Conservation (phyloP, 129 eudicot species). For the Scalesia atractyloides region DNA sequence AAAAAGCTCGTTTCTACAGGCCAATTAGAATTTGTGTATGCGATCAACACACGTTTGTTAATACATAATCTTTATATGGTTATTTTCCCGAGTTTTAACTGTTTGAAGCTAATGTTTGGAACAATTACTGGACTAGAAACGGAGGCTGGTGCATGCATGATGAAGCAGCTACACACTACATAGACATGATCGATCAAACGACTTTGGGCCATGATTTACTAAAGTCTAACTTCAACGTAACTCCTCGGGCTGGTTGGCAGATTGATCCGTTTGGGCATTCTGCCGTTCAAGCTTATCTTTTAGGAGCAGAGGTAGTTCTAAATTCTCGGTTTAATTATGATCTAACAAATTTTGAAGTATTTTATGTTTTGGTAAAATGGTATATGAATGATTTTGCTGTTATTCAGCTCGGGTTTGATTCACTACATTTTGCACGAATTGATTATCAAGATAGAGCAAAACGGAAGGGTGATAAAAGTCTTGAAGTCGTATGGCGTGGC, state of each 20-base stretch:
- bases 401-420: slow-evolving; percentile 82
- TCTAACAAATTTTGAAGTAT: not conserved
- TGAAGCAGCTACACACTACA: slow-evolving; percentile 88
- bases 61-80: not conserved
- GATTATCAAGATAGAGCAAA: slow-evolving; percentile 93
- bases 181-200: slow-evolving; percentile 98
- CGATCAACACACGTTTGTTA: not conserved
- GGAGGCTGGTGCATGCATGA: slow-evolving; percentile 99
- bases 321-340: not conserved
- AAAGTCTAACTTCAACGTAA: slow-evolving; percentile 61
- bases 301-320: slow-evolving; percentile 78
- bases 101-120: not conserved
- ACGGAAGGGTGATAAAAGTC: slow-evolving; percentile 75
- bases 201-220: slow-evolving; percentile 73
- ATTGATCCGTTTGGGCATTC: slow-evolving; percentile 98
- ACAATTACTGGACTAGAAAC: slow-evolving; percentile 46
- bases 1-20: slow-evolving; percentile 74
- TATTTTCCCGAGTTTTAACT: not conserved
- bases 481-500: slow-evolving; percentile 93
- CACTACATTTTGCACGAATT: slow-evolving; percentile 89
- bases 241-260: slow-evolving; percentile 98
- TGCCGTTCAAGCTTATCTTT: slow-evolving; percentile 89
- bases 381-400: slow-evolving; percentile 13
- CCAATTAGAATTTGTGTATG: slow-evolving; percentile 87
- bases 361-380: not conserved